phyloP scores from a whole-genome alignment of 2,329 filamentous ascomycete genomes.

The Aspergillus neoniger region DNA sequence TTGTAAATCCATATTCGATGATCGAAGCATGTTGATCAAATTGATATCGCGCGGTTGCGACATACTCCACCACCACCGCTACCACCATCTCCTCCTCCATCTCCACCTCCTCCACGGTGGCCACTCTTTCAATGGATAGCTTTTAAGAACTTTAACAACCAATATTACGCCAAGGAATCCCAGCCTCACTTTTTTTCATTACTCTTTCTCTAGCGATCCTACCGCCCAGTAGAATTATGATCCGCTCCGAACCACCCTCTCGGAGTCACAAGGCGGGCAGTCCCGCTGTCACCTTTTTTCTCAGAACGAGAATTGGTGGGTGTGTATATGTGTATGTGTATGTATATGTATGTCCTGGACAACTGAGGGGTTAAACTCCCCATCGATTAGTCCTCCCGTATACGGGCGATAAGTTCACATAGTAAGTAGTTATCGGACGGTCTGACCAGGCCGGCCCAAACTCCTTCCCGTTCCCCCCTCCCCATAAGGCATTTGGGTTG shows the following conservation, averaged over 20 bases:
- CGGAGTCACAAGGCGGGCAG: slow-evolving; percentile 16
- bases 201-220: not conserved
- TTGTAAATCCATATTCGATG: not conserved
- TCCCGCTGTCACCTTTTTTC: slow-evolving; percentile 15
- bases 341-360: too few relatives aligned
- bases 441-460: not conserved
- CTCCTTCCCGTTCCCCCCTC: too few relatives aligned
- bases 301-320: too few relatives aligned
- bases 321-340: too few relatives aligned
- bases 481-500: not conserved
- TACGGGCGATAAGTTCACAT: not conserved
- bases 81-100: too few relatives aligned
- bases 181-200: slow-evolving; percentile 11
- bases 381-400: not conserved
- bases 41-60: not conserved
- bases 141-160: not conserved
- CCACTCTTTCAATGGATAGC: not conserved
- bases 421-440: not conserved
- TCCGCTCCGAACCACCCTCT: slow-evolving; percentile 14
- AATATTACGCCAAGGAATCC: not conserved
- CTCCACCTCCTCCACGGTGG: too few relatives aligned
- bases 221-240: slow-evolving; percentile 15
- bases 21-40: not conserved
- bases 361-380: not conserved
- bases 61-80: too few relatives aligned